Evolutionary conservation across 495 filamentous ascomycete species (phyloP), one percentile per base, ranked within the genome.

Genomic region (Daldinia loculata): DNA sequence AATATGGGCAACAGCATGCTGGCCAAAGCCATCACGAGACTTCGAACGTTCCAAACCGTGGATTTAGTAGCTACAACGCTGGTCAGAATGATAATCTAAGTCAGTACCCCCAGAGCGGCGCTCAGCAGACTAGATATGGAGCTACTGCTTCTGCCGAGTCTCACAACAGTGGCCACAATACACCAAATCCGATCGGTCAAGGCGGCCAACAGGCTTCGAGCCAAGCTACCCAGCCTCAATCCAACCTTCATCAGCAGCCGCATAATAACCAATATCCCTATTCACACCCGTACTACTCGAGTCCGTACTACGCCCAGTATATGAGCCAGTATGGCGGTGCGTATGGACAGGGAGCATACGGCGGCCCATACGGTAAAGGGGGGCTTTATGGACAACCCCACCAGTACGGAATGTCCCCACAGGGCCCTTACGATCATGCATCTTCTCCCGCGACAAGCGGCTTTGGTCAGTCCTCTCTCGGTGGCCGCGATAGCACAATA

Each of bases 161-260:
- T 43, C 91, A 93, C 77, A 90, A 89, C 79, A 94, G 91, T 75
- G 94, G 92, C 15, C 91, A 96, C 74, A 94, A 90, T 43, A 97
- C 95, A 5, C 93, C 94, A 7, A 95, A 95, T 78, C 93, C 92
- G 26, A 89, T 89, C 39, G 81, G 91, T 61, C 90, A 91, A 67
- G 86, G 82, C 29, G 90, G 90, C 66, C 89, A 89, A 56, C 81
- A 80, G 56, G 73, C 77, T n/a, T 74, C 36, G 24, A 60, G 61
- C 8, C 79, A 80, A 60, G 66, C 56, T 41, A 88, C 88, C 71
- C 81, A 81, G 51, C 80, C 79, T 26, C 86, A 87, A 62, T 81
- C 85, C 0, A 86, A 87, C 57, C 79, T 83, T 48, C 80, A 85
- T 45, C 87, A 89, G 67, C 86, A 88, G 70, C 88, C 84, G 12